Base-by-base conservation (phyloP, 2,329 filamentous ascomycete species). In the Byssoonygena ceratinophila region DNA sequence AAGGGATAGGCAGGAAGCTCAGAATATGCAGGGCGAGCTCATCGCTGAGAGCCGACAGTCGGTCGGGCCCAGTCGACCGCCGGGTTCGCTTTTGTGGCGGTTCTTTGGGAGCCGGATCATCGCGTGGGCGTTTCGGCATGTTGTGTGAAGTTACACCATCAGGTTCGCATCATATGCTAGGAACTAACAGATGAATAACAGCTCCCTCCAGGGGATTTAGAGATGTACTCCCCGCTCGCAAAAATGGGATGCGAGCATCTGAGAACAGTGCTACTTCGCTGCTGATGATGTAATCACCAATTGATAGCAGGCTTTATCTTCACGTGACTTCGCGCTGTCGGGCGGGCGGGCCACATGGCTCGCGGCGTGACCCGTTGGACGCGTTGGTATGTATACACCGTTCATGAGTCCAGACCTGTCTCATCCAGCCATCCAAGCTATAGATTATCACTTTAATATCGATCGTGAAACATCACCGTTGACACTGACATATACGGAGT, bases 21-120 rank as follows among this genome's bases (percentile, higher is more conserved):
- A 96, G 75, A 55, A 96, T 85, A 60, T 89, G 85, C 52, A 97
- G 72, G 29, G 95, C 77, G 31, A 97, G 75, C 68, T 98, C 92
- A 66, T 95, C 87, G 57, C 89, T 94, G 48, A 97, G 75, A 7
- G 69, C 71, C 5, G 87, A 87, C 14, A 96, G 67, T 45, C 76
- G 74, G 68, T 94, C 85, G 4, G 51, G 44, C 6, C n/a, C 39
- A 12, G 4, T 12, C 16, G 52, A 40, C 16, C 14, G 22, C 25
- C 55, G 54, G 16, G 39, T 22, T 45, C 57, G 53, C 29, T 59
- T 59, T 27, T 39, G 29, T 4, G 49, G 54, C 34, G 50, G 54
- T 29, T 50, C 46, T 9, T 56, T n/a, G 5, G 39, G n/a, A 27
- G 16, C 16, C n/a, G 41, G n/a, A 32, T 53, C 48, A 9, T 52